Evolutionary conservation across 768 basidiomycete genomes (phyloP), one percentile per base, ranked within the genome.

Genomic region (Phylloporus rhodoxanthus): DNA sequence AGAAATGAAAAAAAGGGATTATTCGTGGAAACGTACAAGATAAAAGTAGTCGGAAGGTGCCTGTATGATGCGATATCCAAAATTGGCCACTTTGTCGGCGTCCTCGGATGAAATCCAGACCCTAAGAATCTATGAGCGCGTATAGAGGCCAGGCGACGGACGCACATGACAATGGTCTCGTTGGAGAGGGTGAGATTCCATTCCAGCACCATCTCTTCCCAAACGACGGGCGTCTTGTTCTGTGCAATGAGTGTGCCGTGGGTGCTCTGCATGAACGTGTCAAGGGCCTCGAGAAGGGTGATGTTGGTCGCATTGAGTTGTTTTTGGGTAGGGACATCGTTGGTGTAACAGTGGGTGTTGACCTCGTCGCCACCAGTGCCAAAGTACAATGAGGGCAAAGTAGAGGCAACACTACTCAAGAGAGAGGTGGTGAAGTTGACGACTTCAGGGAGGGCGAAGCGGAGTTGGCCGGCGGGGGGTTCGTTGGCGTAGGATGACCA

Each of bases 331-430:
- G 72, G 65, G 1, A 70, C 59, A 60, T 92, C 90, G 17, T 84
- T 61, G 2, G 63, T 62, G 57, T 88, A 91, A 62, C 87, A 88
- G 13, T 72, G 72, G 3, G 66, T 63, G 51, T 91, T 91, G 52
- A 91, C 61, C 57, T 92, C 89, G 54, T 92, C 91, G 0, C 91
- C 91, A 0, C 91, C 91, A 0, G 88, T 87, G 55, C 80, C 79
- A 57, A 93, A 82, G 53, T 87, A 72, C 17, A 58, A 72, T 3
- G 80, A 79, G 0, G 80, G 77, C 3, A 87, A 62, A 21, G 73
- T 68, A 15, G 67, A 60, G 1, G 83, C 80, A 11, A 81, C 74
- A 1, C 77, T 68, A 0, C 65, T 67, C 58, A 91, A 65, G 13
- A 93, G 58, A 8, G 63, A 66, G 0, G 73, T 62, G 0, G 81